Percentiles rank a stretch among this genome's conserved stretches.
Conservation (phyloP, 192 early-diverging fungal species). For the Entomortierella chlamydospora region DNA sequence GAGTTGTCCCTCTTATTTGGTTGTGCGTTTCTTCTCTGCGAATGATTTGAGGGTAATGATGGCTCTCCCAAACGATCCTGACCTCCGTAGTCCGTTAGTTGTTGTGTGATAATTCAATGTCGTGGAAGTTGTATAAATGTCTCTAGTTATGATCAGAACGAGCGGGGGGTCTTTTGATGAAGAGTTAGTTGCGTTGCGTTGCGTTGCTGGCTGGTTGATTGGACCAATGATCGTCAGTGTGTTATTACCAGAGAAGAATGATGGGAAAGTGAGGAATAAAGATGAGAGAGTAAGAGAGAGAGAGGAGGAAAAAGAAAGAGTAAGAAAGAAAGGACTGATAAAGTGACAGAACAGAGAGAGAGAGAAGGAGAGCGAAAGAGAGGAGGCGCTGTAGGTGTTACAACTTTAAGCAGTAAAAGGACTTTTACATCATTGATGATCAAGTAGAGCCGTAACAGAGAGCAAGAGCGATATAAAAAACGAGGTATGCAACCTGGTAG, state of each 20-base stretch:
- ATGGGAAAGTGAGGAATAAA: neutral
- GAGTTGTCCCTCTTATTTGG: too few relatives aligned
- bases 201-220: neutral
- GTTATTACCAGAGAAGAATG: neutral
- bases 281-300: neutral
- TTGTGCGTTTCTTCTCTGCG: too few relatives aligned
- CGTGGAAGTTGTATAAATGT: neutral
- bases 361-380: neutral
- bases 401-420: neutral
- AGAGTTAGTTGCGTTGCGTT: too few relatives aligned
- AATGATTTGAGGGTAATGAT: too few relatives aligned
- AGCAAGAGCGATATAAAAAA: neutral
- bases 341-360: neutral
- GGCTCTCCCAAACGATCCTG: too few relatives aligned
- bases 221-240: neutral
- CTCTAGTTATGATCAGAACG: too few relatives aligned
- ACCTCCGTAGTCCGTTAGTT: neutral
- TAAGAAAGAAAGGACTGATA: neutral
- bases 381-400: neutral
- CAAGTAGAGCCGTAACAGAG: neutral
- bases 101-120: too few relatives aligned
- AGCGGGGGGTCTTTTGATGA: too few relatives aligned
- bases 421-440: neutral
- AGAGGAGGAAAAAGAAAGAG: neutral
- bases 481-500: too few relatives aligned